Evolutionary conservation across 139 green algal species (phyloP), one percentile per base, ranked within the genome.

Genomic region (Volvox africanus): DNA sequence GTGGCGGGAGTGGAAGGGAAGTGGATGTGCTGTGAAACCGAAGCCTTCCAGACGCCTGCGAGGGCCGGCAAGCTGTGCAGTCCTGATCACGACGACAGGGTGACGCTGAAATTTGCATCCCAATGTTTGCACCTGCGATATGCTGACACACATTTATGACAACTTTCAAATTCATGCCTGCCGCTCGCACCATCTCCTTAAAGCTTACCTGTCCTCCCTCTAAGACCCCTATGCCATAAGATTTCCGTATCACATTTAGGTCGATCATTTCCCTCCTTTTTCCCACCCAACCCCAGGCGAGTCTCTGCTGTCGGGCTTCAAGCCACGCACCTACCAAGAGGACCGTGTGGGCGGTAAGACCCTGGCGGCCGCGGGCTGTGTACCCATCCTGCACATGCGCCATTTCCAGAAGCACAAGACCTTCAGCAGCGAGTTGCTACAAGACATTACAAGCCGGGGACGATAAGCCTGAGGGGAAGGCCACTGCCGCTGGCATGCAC

Each of bases 321-420:
- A 96, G 93, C 97, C 98, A 0, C 88, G 89, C 11, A 80, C 95
- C 21, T 99, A 99, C 93, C 14, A 17, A 18, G 91, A 62, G 1
- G 96, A 98, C 89, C 65, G 21, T 50, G 89, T 99, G 16, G 88
- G 82, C 32, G 96, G 95, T 20, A 94, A 93, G 79, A 97, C 73
- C 32, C 93, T 98, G 91, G 97, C 97, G 21, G 82, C 95, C 71
- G 96, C 95, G 6, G 98, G 98, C 30, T 99, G 96, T 86, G 91
- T 97, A 78, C 96, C 98, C 35, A 99, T 99, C 90, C 92, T 99
- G 88, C 98, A 99, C 96, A 99, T 99, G 98, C 94, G 98, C 1
- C 89, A 95, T 80, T 99, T 99, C 95, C 96, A 98, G 84, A 93
- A 96, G 83, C 92, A 92, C 20, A 96, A 96, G 61, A 65, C 71